Evolutionary conservation across 2,329 filamentous ascomycete genomes (phyloP), one percentile per base, ranked within the genome.

Genomic region (Colletotrichum theobromicola): DNA sequence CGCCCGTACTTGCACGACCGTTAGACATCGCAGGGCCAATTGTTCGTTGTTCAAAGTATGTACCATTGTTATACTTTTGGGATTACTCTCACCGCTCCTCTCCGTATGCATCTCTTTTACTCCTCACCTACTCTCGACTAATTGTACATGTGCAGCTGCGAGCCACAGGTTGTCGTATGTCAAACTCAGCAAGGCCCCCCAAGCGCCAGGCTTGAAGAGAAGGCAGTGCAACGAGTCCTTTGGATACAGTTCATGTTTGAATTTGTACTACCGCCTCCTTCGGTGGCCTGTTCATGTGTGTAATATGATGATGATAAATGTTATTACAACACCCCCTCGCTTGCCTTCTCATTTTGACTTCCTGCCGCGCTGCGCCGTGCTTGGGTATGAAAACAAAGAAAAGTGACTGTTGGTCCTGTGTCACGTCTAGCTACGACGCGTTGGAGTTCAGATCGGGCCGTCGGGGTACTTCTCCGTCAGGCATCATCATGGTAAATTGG

Each of bases 401-500:
- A 72, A 72, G 55, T 28, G 37, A 61, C 67, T 60, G 42, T 50
- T n/a, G 32, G 71, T 61, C 66, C 67, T 28, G 42, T 53, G 26
- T 67, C 55, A 53, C 62, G 57, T 67, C 62, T 57, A 24, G 62
- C 58, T 75, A 75, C 32, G 63, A 63, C 34, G 72, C 57, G 5
- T 60, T 70, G 24, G 62, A 30, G 7, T 32, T 55, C 21, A 66
- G 35, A 42, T 86, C 85, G 4, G 86, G 85, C 28, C 83, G 81
- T 61, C 87, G 82, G 12, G 87, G 87, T 76, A 82, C 83, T 80
- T 89, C 85, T 18, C 83, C 84, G 69, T 90, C 87, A 46, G 86
- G 85, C 83, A 88, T 87, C 88, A 89, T 89, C 79, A 89, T 83
- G 32, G 83, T 83, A 64, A 87, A 84, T n/a, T 84, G 84, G 66